phyloP scores from a whole-genome alignment of 73 alveolate species.

The Paramecium sexaurelia region DNA sequence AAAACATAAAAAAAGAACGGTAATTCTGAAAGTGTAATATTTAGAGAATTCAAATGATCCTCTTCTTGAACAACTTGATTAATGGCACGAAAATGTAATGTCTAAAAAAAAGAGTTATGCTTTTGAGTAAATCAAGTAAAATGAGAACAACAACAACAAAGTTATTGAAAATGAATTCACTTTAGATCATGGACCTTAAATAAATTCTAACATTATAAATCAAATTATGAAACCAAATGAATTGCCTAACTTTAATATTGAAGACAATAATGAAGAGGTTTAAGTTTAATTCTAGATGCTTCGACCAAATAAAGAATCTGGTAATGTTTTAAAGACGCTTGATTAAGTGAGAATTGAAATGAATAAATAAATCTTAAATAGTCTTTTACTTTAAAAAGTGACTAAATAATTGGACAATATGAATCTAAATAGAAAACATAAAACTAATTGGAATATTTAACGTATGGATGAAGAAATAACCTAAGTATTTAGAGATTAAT shows the following conservation, averaged over 20 bases:
- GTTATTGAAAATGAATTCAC: constrained; percentile 16
- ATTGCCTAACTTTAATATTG: neutral
- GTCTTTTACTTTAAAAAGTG: neutral
- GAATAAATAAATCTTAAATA: constrained; percentile 44
- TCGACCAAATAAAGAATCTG: neutral
- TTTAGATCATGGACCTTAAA: constrained; percentile 23
- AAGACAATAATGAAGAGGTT: neutral
- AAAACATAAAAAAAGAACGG: neutral
- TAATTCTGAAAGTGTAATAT: neutral
- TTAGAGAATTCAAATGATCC: neutral
- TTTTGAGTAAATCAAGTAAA: neutral
- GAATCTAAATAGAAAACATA: constrained; percentile 21
- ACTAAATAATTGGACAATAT: constrained; percentile 25
- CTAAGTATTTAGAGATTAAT: constrained; percentile 32
- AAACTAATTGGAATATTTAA: constrained; percentile 32
- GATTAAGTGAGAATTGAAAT: constrained; percentile 40
- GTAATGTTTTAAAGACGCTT: constrained; percentile 3
- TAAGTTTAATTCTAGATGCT: constrained; percentile 50
- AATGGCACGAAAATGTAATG: constrained; percentile 43
- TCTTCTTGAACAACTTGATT: constrained; percentile 34
- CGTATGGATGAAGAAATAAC: constrained; percentile 50
- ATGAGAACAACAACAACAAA: neutral
- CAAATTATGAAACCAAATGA: constrained; percentile 53
- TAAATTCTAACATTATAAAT: neutral
- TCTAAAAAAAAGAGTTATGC: constrained; percentile 27